Evolutionary conservation across 495 filamentous ascomycete genomes (phyloP), one percentile per base, ranked within the genome.

Genomic region (Echria macrotheca): DNA sequence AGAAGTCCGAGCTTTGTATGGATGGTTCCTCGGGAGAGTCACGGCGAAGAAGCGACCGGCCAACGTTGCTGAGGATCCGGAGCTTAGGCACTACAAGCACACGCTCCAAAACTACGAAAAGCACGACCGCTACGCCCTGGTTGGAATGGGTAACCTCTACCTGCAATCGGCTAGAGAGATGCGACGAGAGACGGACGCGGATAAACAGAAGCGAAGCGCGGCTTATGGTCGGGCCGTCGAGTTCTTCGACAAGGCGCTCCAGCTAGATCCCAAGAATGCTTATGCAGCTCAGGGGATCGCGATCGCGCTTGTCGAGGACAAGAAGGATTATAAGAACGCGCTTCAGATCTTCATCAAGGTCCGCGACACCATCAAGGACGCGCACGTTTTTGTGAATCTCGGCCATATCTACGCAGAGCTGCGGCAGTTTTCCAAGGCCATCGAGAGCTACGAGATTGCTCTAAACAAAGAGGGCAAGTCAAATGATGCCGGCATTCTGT

Each of bases 231-330:
- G 86, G 49, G 91, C 93, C 1, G 90, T 97, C 9, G 94, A 96
- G 63, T 97, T 97, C 71, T 98, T 95, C 63, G 94, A 97, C 64
- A 98, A 98, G 69, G 91, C 89, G 19, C 70, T 98, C 12, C 89
- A 93, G 60, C 71, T 97, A 2, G 93, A 98, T 58, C 81, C 87
- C 1, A 87, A 83, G 66, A 97, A 97, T 53, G 93, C 94, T 1
- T 94, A 95, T 59, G 93, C 93, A 0, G 93, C 94, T 9, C 94
- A 98, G 59, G 93, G 94, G 25, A 83, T 97, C 52, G 93, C 85
- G 6, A 97, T 98, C 57, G 89, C 93, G 2, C 73, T 97, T 36
- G 78, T 93, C 0, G 93, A 98, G 61, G 94, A 97, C 63, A 89
- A 84, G 70, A 94, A 89, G 62, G 88, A 96, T 55, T 79, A 84